Base-by-base conservation (phyloP, 2,329 filamentous ascomycete genomes). In the Domatiomyces globalis region DNA sequence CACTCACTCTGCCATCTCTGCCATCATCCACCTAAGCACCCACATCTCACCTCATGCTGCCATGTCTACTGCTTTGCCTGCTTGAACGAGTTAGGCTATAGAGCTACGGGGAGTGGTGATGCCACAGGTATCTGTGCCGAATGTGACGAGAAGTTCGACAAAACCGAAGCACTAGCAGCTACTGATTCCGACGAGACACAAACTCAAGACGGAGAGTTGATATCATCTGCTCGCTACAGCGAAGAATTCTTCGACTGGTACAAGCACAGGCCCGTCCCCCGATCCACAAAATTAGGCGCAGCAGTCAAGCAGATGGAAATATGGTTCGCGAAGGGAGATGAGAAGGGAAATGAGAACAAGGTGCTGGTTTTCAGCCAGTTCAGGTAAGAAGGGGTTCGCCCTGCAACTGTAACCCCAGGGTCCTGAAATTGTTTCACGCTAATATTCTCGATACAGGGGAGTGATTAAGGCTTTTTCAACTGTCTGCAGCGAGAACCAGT, bases 311-410 rank as follows among this genome's bases (percentile, higher is more conserved):
- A 64, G 5, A 51, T 73, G 4, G 50, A 69, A 2, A 62, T 67
- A 9, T 73, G 70, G 62, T 61, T 73, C 10, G 45, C 64, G 1
- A 67, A 74, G 10, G 70, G 73, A 2, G 66, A 68, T 0, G 46
- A 64, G 1, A 67, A 74, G 10, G 70, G 73, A 3, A 66, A 68
- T 0, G 49, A 66, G 0, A 70, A 71, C 43, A 83, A 83, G 63
- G 72, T 81, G 45, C 77, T 77, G 52, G 64, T 83, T 45, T 83
- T 80, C 56, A 77, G 74, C 0, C 77, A 83, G 56, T 39, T 39
- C 33, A 39, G 15, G 33, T 39, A 39, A 39, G 33, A 9, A 33
- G 2, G 10, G 29, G 29, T 33, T 33, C 4, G n/a, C n/a, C n/a
- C n/a, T 9, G 7, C 10, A 9, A 9, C 2, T 33, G 2, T 12